Percentiles rank a stretch among this genome's conserved stretches.
Evolutionary conservation across 106 monocot genomes (phyloP).

Genomic region (Iris macrosiphon): DNA sequence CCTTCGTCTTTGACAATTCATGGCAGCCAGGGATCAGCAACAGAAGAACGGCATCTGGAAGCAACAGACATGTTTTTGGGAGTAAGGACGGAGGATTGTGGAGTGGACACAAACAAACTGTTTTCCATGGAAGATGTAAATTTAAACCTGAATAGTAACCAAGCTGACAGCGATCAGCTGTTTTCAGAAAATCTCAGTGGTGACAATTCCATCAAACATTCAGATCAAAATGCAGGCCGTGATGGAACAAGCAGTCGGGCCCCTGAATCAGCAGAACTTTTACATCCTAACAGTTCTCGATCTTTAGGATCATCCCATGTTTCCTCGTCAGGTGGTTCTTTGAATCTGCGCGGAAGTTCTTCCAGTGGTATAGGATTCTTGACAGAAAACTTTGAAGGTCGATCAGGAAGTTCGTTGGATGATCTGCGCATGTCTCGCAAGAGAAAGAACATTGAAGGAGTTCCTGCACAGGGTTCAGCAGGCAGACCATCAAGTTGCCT

Average conservation of each 20-base stretch:
- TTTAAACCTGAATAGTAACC: conserved; percentile 25
- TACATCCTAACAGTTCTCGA: conserved; percentile 7
- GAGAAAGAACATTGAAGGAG: conserved; percentile 45
- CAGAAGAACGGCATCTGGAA: conserved; percentile 13
- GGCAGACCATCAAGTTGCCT: conserved; percentile 21
- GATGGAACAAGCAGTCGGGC: conserved; percentile 5
- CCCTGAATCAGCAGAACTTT: conserved; percentile 8
- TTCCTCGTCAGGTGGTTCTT: conserved; percentile 14
- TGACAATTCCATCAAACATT: conserved; percentile 5
- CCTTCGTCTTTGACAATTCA: conserved; percentile 4
- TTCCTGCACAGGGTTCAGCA: conserved; percentile 33
- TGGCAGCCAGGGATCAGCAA: conserved; percentile 5
- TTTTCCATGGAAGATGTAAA: conserved; percentile 17
- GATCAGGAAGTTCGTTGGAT: no score
- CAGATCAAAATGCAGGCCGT: conserved; percentile 3
- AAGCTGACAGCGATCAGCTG: conserved; percentile 6
- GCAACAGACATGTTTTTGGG: no score
- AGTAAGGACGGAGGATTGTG: no score
- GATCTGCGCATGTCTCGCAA: no score
- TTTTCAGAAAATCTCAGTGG: background rate
- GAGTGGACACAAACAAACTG: conserved; percentile 18
- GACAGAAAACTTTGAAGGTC: no score
- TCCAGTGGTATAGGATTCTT: conserved; percentile 4
- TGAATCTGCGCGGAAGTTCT: conserved; percentile 11
- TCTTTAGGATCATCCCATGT: conserved; percentile 2